Conservation (phyloP, 768 basidiomycete species). For the Sarcodon sp. region DNA sequence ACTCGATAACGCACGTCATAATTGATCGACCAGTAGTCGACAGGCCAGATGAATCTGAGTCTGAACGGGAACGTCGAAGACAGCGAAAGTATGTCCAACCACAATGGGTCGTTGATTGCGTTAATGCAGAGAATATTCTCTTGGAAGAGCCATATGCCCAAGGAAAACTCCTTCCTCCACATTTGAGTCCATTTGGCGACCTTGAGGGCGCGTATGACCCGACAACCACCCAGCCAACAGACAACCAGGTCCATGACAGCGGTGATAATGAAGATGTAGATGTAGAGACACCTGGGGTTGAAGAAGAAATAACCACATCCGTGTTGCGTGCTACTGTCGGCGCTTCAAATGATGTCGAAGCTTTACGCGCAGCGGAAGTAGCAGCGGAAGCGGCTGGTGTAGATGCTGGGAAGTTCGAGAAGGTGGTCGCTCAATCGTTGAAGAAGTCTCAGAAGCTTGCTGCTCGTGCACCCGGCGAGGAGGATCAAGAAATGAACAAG, state of each 20-base stretch:
- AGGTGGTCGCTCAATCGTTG: conserved; percentile 50
- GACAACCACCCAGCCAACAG: conserved; percentile 23
- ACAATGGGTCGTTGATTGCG: conserved; percentile 95
- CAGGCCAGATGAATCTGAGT: conserved; percentile 33
- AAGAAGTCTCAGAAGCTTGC: conserved; percentile 23
- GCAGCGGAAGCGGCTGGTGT: conserved; percentile 84
- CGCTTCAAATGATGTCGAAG: conserved; percentile 25
- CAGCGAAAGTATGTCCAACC: conserved; percentile 88
- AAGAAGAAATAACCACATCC: conserved; percentile 10
- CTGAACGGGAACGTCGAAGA: conserved; percentile 46
- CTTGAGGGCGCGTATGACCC: conserved; percentile 69
- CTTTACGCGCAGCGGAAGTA: conserved; percentile 78
- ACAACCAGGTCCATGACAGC: conserved; percentile 19
- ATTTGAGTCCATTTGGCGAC: conserved; percentile 91
- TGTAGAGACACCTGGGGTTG: conserved; percentile 17
- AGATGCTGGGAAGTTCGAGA: conserved; percentile 69
- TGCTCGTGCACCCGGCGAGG: conserved; percentile 16
- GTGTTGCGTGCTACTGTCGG: conserved; percentile 16
- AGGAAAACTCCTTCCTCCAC: conserved; percentile 81
- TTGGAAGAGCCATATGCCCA: conserved; percentile 80
- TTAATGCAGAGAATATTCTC: conserved; percentile 77
- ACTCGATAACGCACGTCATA: conserved; percentile 87
- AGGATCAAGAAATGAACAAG: conserved; percentile 85
- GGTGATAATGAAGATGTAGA: conserved; percentile 20
- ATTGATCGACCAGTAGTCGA: conserved; percentile 73